Conservation (phyloP, 2,329 filamentous ascomycete genomes). For the Davidsoniella australis region DNA sequence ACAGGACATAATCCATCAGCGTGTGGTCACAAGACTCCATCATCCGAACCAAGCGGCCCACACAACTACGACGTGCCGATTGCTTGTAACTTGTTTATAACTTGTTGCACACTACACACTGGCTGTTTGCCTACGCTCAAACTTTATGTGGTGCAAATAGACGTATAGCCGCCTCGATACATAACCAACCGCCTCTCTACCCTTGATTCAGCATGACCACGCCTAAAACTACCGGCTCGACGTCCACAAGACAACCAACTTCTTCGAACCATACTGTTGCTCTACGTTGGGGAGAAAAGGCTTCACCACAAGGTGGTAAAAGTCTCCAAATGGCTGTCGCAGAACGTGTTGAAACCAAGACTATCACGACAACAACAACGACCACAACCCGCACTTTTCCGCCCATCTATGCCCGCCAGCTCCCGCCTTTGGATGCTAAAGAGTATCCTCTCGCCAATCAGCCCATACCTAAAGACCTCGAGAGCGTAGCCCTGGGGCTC, state of each 20-base stretch:
- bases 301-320: conserved; percentile 20
- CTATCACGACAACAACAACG: conserved; percentile 68
- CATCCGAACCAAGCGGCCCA: too few relatives aligned
- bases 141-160: not conserved
- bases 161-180: not conserved
- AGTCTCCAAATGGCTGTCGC: conserved; percentile 40
- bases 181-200: not conserved
- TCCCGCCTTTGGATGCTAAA: conserved; percentile 64
- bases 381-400: conserved; percentile 75
- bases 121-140: not conserved
- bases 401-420: conserved; percentile 59
- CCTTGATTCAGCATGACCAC: not conserved
- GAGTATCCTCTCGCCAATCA: conserved; percentile 76
- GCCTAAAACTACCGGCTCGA: conserved; percentile 19
- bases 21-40: too few relatives aligned
- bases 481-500: conserved; percentile 56
- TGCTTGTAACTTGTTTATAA: too few relatives aligned
- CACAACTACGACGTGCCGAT: too few relatives aligned
- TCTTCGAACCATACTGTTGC: conserved; percentile 14
- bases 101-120: not conserved
- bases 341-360: conserved; percentile 51
- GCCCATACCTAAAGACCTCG: conserved; percentile 64
- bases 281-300: conserved; percentile 29
- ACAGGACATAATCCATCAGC: too few relatives aligned
- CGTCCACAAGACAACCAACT: conserved; percentile 25